These are phyloP conservation scores for Colletotrichum sojae DNA, from an alignment of 2,329 filamentous ascomycete genomes.

Conservation along the genomic window DNA sequence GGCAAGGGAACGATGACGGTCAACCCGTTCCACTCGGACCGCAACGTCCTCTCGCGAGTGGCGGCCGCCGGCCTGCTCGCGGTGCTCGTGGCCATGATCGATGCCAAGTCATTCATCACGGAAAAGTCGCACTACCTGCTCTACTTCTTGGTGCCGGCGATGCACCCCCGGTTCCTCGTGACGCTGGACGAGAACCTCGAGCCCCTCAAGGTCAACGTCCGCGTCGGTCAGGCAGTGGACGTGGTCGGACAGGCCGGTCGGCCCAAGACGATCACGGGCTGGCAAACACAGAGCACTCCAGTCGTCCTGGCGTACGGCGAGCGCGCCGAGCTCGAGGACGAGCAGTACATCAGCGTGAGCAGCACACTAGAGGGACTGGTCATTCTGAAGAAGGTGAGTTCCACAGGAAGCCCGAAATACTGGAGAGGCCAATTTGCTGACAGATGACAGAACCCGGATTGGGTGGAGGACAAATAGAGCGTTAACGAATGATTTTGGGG, in stretches of 20 bases:
- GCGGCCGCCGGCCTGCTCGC: conserved; percentile 90
- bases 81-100: conserved; percentile 93
- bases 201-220: conserved; percentile 94
- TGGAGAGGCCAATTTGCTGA: neutral
- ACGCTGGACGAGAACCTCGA: conserved; percentile 96
- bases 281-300: conserved; percentile 99
- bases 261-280: conserved; percentile 98
- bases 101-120: conserved; percentile 87
- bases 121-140: conserved; percentile 87
- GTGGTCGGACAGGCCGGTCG: conserved; percentile 97
- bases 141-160: conserved; percentile 96
- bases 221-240: conserved; percentile 97
- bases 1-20: conserved; percentile 97
- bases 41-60: conserved; percentile 93
- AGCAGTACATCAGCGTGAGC: conserved; percentile 94
- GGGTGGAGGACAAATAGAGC: conserved; percentile 64
- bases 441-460: conserved; percentile 65
- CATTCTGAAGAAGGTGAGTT: conserved; percentile 92
- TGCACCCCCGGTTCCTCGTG: conserved; percentile 96
- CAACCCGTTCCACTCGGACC: conserved; percentile 99
- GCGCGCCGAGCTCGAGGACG: conserved; percentile 95
- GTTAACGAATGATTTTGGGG: conserved; percentile 18
- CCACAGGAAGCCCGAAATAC: neutral
- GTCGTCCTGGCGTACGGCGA: conserved; percentile 95
- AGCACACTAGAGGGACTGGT: conserved; percentile 94